A percentile compares a stretch with the other conserved stretches of the same genome.
Conservation (phyloP, 169 alveolate species). For the Amoebophrya sp. region DNA sequence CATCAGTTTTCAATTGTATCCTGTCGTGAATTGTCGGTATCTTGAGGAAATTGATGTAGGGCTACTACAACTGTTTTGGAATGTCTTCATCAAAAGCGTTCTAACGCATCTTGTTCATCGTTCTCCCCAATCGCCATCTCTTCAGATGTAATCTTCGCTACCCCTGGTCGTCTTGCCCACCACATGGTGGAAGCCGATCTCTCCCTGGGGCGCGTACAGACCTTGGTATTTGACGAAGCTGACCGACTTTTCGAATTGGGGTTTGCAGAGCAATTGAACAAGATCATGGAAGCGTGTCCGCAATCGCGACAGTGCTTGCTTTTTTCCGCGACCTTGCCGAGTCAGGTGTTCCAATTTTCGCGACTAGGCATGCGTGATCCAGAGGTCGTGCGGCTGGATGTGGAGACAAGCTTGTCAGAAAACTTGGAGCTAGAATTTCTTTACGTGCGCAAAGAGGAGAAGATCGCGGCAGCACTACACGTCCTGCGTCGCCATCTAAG, state of each 20-base stretch:
- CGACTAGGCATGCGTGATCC: conserved; percentile 71
- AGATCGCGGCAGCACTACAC: neutral
- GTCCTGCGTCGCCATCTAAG: conserved; percentile 58
- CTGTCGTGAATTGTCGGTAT: too few species aligned
- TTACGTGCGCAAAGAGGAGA: conserved; percentile 58
- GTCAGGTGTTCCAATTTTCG: conserved; percentile 70
- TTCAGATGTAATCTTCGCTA: conserved; percentile 52
- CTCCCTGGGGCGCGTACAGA: conserved; percentile 65
- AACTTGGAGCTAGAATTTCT: conserved; percentile 53
- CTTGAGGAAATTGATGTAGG: too few species aligned
- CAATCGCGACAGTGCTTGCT: conserved; percentile 66
- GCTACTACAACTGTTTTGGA: too few species aligned
- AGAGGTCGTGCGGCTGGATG: conserved; percentile 73
- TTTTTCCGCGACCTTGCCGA: conserved; percentile 87
- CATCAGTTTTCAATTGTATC: too few species aligned
- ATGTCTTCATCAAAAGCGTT: neutral
- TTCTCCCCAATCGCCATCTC: neutral
- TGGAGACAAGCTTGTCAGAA: conserved; percentile 70
- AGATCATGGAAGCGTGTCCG: conserved; percentile 69
- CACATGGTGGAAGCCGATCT: conserved; percentile 76
- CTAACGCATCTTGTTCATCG: neutral
- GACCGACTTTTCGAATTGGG: conserved; percentile 80
- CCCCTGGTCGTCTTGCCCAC: conserved; percentile 59
- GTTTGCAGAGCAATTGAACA: conserved; percentile 75
- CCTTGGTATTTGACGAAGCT: conserved; percentile 84